Evolutionary conservation across 495 filamentous ascomycete species (phyloP).

Genomic region (Friedmanniomyces endolithicus): DNA sequence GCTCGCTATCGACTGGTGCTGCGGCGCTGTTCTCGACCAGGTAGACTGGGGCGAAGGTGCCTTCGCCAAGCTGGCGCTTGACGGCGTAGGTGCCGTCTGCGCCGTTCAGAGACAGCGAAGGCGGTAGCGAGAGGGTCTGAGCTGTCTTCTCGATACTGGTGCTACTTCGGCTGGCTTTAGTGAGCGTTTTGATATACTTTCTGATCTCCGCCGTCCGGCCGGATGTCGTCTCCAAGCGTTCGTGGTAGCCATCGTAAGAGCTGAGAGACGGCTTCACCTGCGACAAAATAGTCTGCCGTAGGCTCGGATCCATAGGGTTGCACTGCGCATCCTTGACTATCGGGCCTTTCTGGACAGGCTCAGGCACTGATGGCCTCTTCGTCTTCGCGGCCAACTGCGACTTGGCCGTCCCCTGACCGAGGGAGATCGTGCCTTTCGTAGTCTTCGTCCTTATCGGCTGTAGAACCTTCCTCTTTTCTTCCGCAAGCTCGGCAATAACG

Average conservation of each 20-base stretch:
- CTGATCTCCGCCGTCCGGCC: slow-evolving; percentile 60
- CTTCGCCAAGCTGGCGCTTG: slow-evolving; percentile 78
- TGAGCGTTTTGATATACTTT: slow-evolving; percentile 57
- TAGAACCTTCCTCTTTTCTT: slow-evolving; percentile 31
- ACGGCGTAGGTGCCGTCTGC: slow-evolving; percentile 54
- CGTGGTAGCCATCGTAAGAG: slow-evolving; percentile 65
- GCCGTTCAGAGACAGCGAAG: slow-evolving; percentile 56
- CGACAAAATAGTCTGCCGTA: slow-evolving; percentile 61
- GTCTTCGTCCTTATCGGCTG: slow-evolving; percentile 35
- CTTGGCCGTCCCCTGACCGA: slow-evolving; percentile 17
- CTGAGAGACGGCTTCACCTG: slow-evolving; percentile 56
- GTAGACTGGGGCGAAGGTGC: slow-evolving; percentile 91
- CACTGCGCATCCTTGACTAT: slow-evolving; percentile 73
- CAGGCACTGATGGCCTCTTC: not conserved
- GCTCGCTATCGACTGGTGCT: slow-evolving; percentile 34
- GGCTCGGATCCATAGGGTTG: slow-evolving; percentile 68
- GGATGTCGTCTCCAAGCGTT: slow-evolving; percentile 45
- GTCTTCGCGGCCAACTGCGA: slow-evolving; percentile 12
- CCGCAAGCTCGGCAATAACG: slow-evolving; percentile 33
- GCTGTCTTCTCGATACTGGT: slow-evolving; percentile 46
- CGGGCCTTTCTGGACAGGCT: slow-evolving; percentile 37
- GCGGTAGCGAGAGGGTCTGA: slow-evolving; percentile 41
- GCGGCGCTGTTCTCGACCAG: slow-evolving; percentile 57
- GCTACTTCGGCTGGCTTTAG: slow-evolving; percentile 45
- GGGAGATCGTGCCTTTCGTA: slow-evolving; percentile 19